phyloP scores from a whole-genome alignment of 768 basidiomycete species.

The Phanerodontia chrysosporium region DNA sequence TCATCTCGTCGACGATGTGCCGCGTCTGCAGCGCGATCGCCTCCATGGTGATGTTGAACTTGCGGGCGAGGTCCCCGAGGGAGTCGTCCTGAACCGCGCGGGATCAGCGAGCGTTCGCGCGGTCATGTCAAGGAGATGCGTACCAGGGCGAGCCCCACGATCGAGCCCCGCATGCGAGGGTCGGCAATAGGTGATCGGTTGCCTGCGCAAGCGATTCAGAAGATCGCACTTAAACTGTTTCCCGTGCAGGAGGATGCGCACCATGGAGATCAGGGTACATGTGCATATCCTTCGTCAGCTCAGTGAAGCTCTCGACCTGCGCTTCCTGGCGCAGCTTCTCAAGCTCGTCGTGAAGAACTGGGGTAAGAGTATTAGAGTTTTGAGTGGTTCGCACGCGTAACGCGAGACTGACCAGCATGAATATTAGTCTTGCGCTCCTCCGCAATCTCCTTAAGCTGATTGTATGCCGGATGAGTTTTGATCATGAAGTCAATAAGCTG shows the following conservation, averaged over 20 bases:
- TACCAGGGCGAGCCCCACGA: constrained; percentile 81
- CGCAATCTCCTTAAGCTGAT: constrained; percentile 59
- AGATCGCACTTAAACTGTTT: neutral
- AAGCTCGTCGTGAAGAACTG: constrained; percentile 73
- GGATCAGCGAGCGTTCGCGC: neutral
- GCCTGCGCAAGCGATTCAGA: constrained; percentile 41
- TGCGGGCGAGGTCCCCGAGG: constrained; percentile 78
- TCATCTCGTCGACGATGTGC: constrained; percentile 91
- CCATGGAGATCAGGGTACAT: constrained; percentile 96
- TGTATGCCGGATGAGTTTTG: constrained; percentile 85
- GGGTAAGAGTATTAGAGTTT: neutral
- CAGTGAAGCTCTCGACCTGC: constrained; percentile 60
- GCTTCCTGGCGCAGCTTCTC: constrained; percentile 58
- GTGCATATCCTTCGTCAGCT: constrained; percentile 86
- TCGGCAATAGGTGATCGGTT: constrained; percentile 97
- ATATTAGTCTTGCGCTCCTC: constrained; percentile 56
- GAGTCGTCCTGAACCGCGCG: constrained; percentile 50
- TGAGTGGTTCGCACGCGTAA: neutral
- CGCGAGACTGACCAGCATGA: constrained; percentile 42
- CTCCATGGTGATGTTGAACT: constrained; percentile 88
- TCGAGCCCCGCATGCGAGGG: constrained; percentile 89
- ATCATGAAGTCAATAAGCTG: constrained; percentile 94
- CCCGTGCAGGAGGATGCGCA: constrained; percentile 24
- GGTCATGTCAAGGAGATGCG: constrained; percentile 12
- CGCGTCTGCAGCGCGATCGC: constrained; percentile 92